These are phyloP conservation scores for Acer campestre DNA, from an alignment of 345 rosid genomes.

Conservation along the genomic window DNA sequence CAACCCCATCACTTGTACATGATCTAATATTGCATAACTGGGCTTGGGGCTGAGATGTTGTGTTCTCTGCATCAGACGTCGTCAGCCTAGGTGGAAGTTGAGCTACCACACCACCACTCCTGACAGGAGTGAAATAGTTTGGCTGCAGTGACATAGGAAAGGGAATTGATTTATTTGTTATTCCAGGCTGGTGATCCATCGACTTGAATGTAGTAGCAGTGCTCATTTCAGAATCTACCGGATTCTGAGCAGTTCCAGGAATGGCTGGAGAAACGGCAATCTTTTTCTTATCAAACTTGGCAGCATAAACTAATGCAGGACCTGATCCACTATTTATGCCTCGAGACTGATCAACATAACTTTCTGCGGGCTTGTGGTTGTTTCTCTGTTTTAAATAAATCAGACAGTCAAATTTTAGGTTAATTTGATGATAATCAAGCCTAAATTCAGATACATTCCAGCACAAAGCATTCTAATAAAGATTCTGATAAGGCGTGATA, in stretches of 20 bases:
- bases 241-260: conserved; percentile 43
- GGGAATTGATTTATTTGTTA: conserved; percentile 41
- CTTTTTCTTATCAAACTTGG: conserved; percentile 63
- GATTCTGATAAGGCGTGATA: neutral
- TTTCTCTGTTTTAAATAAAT: conserved; percentile 48
- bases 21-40: conserved; percentile 32
- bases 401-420: conserved; percentile 6
- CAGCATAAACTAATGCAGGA: conserved; percentile 45
- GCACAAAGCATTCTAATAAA: neutral
- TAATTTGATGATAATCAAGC: neutral
- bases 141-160: conserved; percentile 70
- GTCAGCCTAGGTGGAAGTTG: conserved; percentile 39
- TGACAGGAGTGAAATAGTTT: conserved; percentile 45
- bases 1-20: conserved; percentile 31
- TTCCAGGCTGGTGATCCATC: conserved; percentile 44
- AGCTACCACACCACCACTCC: conserved; percentile 36
- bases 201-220: conserved; percentile 39
- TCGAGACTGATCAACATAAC: conserved; percentile 46
- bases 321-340: conserved; percentile 29
- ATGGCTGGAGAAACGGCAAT: conserved; percentile 36
- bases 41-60: conserved; percentile 35
- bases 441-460: neutral
- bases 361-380: conserved; percentile 49
- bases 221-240: conserved; percentile 41
- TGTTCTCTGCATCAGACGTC: conserved; percentile 40